Evolutionary conservation across 2,329 filamentous ascomycete genomes (phyloP).

Genomic region (Aspergillus sp.): DNA sequence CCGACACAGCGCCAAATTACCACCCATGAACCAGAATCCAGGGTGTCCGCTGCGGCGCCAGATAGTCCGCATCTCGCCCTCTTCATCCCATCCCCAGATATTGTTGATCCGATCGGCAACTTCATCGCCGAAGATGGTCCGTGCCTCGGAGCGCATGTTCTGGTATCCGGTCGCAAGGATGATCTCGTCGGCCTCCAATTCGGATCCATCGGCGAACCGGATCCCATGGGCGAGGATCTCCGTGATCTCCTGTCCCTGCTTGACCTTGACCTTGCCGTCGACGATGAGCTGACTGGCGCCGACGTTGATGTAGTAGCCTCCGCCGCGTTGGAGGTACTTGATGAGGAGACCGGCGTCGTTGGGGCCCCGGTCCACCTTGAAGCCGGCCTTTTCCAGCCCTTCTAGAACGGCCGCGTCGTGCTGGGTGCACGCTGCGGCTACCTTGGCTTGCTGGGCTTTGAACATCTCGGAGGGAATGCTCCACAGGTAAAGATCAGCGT

Average conservation of each 20-base stretch:
- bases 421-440: conserved; percentile 34
- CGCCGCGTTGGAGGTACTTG: conserved; percentile 62
- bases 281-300: conserved; percentile 59
- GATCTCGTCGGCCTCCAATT: conserved; percentile 60
- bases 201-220: conserved; percentile 52
- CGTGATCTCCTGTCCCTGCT: conserved; percentile 56
- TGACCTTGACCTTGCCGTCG: conserved; percentile 61
- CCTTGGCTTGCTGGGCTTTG: conserved; percentile 53
- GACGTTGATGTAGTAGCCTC: conserved; percentile 68
- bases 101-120: conserved; percentile 56
- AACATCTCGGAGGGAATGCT: conserved; percentile 55
- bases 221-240: conserved; percentile 48
- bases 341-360: conserved; percentile 54
- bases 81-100: conserved; percentile 58
- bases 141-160: conserved; percentile 63
- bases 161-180: conserved; percentile 57
- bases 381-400: conserved; percentile 53
- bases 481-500: conserved; percentile 60
- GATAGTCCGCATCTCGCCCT: conserved; percentile 54
- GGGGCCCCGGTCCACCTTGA: conserved; percentile 56
- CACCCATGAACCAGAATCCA: conserved; percentile 65
- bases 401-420: conserved; percentile 33
- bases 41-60: conserved; percentile 60
- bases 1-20: conserved; percentile 59
- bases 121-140: conserved; percentile 57